These are phyloP conservation scores for Claviceps capensis DNA, from an alignment of 2,329 filamentous ascomycete species.

Conservation along the genomic window DNA sequence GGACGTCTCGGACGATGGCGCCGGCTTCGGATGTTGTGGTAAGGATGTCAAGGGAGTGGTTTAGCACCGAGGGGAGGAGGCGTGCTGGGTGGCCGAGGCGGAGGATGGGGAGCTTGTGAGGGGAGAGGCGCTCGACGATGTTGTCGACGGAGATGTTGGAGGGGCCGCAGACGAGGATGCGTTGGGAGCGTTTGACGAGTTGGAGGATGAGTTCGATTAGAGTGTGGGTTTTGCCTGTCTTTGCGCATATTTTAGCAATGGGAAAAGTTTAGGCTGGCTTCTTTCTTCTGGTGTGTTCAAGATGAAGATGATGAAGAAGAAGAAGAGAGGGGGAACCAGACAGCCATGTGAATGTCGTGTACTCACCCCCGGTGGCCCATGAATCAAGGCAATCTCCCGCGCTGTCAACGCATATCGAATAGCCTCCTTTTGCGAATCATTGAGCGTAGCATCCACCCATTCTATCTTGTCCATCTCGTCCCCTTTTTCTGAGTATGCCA, in stretches of 20 bases:
- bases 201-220: conserved; percentile 93
- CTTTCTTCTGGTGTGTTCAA: neutral
- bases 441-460: conserved; percentile 49
- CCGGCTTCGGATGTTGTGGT: conserved; percentile 85
- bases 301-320: neutral
- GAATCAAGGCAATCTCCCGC: conserved; percentile 74
- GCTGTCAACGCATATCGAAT: conserved; percentile 74
- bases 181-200: conserved; percentile 56
- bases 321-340: neutral
- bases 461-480: conserved; percentile 33
- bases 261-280: neutral
- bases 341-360: neutral
- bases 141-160: conserved; percentile 98
- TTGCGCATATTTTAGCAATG: neutral
- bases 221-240: conserved; percentile 94
- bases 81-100: conserved; percentile 87
- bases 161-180: conserved; percentile 86
- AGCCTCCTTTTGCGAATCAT: conserved; percentile 54
- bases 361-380: conserved; percentile 70
- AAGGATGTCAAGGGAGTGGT: conserved; percentile 81
- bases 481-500: conserved; percentile 28
- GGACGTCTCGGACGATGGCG: conserved; percentile 76
- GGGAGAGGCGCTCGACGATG: conserved; percentile 80
- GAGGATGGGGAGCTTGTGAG: conserved; percentile 74
- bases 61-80: conserved; percentile 73